These are phyloP conservation scores for Pichia sp. DNA, from an alignment of 1,139 yeast genomes.

Conservation along the genomic window DNA sequence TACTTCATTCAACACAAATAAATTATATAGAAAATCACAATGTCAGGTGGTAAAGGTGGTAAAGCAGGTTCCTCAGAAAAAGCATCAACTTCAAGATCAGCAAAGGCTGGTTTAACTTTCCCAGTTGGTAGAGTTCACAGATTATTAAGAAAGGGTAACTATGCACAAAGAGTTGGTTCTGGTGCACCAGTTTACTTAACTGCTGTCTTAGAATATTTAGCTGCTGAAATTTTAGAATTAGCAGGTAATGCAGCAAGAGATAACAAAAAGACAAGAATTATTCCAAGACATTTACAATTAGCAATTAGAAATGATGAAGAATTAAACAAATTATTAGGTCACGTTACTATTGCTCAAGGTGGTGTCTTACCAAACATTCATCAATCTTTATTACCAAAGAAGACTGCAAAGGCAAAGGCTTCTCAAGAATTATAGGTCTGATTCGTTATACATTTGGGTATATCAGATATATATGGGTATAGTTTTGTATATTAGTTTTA, in stretches of 20 bases:
- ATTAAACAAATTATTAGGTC: conserved; percentile 91
- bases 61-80: conserved; percentile 91
- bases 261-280: conserved; percentile 95
- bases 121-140: conserved; percentile 99
- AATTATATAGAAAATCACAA: conserved; percentile 31
- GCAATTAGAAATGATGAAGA: conserved; percentile 99
- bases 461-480: conserved; percentile 10
- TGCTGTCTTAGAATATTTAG: conserved; percentile 92
- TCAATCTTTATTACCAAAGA: conserved; percentile 92
- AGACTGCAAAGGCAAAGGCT: conserved; percentile 75
- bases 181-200: conserved; percentile 98
- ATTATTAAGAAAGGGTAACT: conserved; percentile 94
- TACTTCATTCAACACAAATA: conserved; percentile 9
- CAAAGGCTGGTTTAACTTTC: conserved; percentile 98
- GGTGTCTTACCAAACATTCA: conserved; percentile 99
- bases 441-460: conserved; percentile 2
- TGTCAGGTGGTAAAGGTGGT: conserved; percentile 99
- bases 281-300: conserved; percentile 96
- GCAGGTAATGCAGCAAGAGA: conserved; percentile 99
- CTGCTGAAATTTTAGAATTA: conserved; percentile 96
- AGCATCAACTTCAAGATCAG: conserved; percentile 95
- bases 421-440: conserved; percentile 71
- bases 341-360: conserved; percentile 98
- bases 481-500: conserved; percentile 15
- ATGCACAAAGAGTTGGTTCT: conserved; percentile 98